Percentiles rank a stretch among this genome's conserved stretches.
These are phyloP conservation scores for Pyronema omphalodes DNA, from an alignment of 495 filamentous ascomycete genomes.

Conservation along the genomic window DNA sequence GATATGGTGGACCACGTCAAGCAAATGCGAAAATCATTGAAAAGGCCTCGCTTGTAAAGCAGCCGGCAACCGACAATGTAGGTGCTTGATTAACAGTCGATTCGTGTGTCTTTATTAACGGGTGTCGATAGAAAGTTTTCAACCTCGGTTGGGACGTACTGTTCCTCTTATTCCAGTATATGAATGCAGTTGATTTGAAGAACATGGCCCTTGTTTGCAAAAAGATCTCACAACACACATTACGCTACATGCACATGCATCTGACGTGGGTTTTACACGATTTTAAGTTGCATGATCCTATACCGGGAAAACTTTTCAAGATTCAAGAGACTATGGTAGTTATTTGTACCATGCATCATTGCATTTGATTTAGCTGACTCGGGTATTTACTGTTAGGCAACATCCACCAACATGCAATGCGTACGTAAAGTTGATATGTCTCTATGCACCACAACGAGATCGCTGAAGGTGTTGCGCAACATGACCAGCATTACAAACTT, in stretches of 20 bases:
- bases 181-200: neutral
- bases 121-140: neutral
- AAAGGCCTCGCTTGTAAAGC: neutral
- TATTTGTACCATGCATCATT: neutral
- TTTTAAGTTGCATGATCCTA: too few relatives aligned
- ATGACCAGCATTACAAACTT: neutral
- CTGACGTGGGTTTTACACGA: neutral
- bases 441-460: neutral
- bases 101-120: neutral
- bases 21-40: neutral
- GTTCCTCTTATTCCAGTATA: neutral
- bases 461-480: neutral
- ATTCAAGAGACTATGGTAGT: neutral
- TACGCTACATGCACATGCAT: neutral
- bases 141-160: neutral
- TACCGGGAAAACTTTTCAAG: neutral
- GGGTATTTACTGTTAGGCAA: neutral
- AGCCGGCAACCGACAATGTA: neutral
- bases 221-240: neutral
- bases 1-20: neutral
- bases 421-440: neutral
- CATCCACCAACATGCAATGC: neutral
- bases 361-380: too few relatives aligned
- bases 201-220: neutral
- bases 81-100: too few relatives aligned